Evolutionary conservation across 345 rosid genomes (phyloP).

Genomic region (Dipteronia sinensis): DNA sequence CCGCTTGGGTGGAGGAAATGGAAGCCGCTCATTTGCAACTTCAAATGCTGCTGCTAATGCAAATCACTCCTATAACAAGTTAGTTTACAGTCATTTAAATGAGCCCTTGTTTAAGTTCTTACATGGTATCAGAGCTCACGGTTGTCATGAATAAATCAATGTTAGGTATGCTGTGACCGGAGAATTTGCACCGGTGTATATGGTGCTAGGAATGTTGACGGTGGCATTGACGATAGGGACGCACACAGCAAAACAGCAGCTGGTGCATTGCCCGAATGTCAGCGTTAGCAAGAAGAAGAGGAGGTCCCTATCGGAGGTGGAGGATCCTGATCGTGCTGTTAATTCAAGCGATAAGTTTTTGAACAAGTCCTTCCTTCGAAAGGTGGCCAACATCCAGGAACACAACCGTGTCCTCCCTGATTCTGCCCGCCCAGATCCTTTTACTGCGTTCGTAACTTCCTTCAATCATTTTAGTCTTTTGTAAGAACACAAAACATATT

Average conservation of each 20-base stretch:
- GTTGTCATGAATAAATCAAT: not conserved
- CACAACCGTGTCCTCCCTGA: constrained; percentile 25
- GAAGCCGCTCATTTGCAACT: constrained; percentile 26
- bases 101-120: not conserved
- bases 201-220: constrained; percentile 43
- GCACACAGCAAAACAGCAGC: constrained; percentile 52
- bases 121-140: not conserved
- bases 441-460: constrained; percentile 29
- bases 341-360: constrained; percentile 35
- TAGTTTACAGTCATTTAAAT: not conserved
- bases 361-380: constrained; percentile 53
- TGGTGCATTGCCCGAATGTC: constrained; percentile 44
- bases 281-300: constrained; percentile 51
- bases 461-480: not conserved
- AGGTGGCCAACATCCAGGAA: constrained; percentile 55
- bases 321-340: constrained; percentile 41
- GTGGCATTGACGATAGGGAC: constrained; percentile 35
- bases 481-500: too few species aligned
- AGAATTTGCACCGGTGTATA: constrained; percentile 44
- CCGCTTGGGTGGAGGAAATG: constrained; percentile 8
- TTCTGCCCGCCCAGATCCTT: constrained; percentile 37
- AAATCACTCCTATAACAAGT: constrained; percentile 4
- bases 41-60: constrained; percentile 2
- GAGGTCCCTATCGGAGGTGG: constrained; percentile 45
- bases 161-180: constrained; percentile 37